A percentile compares a stretch with the other conserved stretches of the same genome.
phyloP scores from a whole-genome alignment of 2,329 filamentous ascomycete species.

The Hymenotorrendiella dingleyae region DNA sequence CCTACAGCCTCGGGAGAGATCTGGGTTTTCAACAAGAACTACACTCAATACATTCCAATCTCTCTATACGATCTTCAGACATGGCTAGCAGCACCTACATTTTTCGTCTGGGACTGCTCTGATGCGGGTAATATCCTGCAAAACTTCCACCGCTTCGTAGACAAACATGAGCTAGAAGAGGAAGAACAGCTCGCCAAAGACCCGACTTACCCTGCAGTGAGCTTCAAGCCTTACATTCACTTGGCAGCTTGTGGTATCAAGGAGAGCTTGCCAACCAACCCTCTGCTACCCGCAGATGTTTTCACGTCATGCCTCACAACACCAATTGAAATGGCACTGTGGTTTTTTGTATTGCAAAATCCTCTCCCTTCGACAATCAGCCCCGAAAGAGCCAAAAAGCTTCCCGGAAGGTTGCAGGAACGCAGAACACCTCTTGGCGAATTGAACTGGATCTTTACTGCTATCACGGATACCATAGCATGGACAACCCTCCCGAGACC shows the following conservation, averaged over 20 bases:
- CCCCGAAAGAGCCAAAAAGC: conserved; percentile 77
- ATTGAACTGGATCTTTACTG: conserved; percentile 98
- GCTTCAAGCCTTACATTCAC: conserved; percentile 69
- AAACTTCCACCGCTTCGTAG: conserved; percentile 90
- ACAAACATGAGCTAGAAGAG: conserved; percentile 91
- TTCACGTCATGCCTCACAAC: conserved; percentile 96
- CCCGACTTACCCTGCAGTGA: conserved; percentile 75
- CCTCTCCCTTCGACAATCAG: conserved; percentile 56
- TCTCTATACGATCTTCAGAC: conserved; percentile 91
- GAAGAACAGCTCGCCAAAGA: conserved; percentile 69
- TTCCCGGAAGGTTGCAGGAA: conserved; percentile 88
- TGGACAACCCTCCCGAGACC: conserved; percentile 92
- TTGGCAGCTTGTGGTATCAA: conserved; percentile 85
- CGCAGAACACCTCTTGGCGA: conserved; percentile 89
- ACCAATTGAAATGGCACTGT: conserved; percentile 93
- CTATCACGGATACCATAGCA: conserved; percentile 96
- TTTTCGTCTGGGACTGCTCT: conserved; percentile 97
- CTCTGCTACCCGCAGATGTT: conserved; percentile 84
- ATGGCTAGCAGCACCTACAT: conserved; percentile 90
- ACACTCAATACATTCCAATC: conserved; percentile 97
- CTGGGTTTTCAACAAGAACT: conserved; percentile 99
- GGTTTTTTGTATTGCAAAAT: conserved; percentile 94
- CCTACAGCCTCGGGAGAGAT: conserved; percentile 94
- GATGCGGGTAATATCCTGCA: conserved; percentile 92
- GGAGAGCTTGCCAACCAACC: conserved; percentile 92